Conservation (phyloP, 2,329 filamentous ascomycete genomes). For the Cytospora mali region DNA sequence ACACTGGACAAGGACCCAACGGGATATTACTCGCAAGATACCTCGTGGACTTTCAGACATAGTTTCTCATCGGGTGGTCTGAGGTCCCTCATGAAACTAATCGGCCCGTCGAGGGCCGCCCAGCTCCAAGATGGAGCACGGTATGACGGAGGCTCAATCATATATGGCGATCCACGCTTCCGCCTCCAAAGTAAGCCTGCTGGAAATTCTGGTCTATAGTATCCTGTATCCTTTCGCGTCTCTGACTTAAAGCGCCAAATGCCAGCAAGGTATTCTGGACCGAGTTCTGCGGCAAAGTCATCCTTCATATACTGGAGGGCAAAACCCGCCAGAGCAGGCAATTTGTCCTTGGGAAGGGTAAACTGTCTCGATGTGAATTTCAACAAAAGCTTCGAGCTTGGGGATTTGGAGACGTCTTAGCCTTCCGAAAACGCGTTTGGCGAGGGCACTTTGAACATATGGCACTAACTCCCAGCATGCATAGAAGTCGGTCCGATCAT, state of each 20-base stretch:
- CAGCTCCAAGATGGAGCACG: not conserved
- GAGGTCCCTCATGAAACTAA: not conserved
- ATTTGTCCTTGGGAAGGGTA: not conserved
- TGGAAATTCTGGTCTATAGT: not conserved
- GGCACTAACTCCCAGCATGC: too few species aligned
- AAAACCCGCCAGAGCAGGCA: not conserved
- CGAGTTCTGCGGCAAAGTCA: not conserved
- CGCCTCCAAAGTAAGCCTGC: not conserved
- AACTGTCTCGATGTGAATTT: too few species aligned
- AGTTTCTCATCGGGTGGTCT: too few species aligned
- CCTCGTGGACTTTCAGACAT: too few species aligned
- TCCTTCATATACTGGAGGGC: not conserved
- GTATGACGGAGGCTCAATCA: not conserved
- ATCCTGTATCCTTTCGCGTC: not conserved
- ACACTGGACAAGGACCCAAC: too few species aligned
- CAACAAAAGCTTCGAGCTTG: too few species aligned
- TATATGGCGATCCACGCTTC: not conserved
- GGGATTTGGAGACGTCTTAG: too few species aligned
- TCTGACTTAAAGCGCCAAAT: not conserved
- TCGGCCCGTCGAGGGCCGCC: not conserved
- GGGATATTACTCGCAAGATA: too few species aligned
- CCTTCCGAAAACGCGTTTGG: not conserved
- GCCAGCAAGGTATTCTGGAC: not conserved
- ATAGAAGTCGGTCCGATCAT: not conserved
- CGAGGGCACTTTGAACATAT: too few species aligned